Base-by-base conservation (phyloP, 441 rosid genomes). In the Bocquillonia castaneifolia region DNA sequence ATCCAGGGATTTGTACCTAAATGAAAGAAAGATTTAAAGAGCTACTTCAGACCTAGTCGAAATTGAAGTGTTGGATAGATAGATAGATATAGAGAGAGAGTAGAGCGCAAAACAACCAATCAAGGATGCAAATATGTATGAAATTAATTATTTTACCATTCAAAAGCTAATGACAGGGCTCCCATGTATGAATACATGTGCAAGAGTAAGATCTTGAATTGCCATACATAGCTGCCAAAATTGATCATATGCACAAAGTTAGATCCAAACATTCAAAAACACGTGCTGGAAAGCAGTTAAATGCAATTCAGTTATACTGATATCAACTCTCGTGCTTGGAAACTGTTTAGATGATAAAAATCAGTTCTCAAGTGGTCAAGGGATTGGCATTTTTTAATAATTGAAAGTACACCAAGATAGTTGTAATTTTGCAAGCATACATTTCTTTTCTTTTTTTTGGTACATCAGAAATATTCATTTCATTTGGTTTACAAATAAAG, bases 1-100 rank as follows among this genome's bases (percentile, higher is more conserved):
- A 69, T 95, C 99, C 76, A 95, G 81, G 13, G 93, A 82, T 78
- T 85, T 95, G 82, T 95, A 92, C 92, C 99, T 95, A 74, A 59
- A 69, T 63, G 51, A 31, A 17, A 54, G 15, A 60, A 18, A 52
- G 37, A 55, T 57, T 37, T 25, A 50, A 37, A 57, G 55, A 69
- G 56, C 36, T 42, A 10, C 45, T 63, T 70, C 15, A 48, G 26
- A 34, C 45, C 29, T 20, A 48, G 57, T 36, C 31, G 64, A 68
- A 68, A 48, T 15, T 22, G 7, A 45, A 31, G 54, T 29, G 55
- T 37, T 40, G 26, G 10, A 40, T 34, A 51, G 39, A 72, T 5
- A 34, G 45, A n/a, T 9, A 57, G 17, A 45, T 2, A n/a, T 22
- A 12, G 50, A 36, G 36, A 59, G 50, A 34, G 6, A 8, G 32